These are phyloP conservation scores for Macadamia integrifolia DNA, from an alignment of 164 flowering plant species.

Conservation along the genomic window DNA sequence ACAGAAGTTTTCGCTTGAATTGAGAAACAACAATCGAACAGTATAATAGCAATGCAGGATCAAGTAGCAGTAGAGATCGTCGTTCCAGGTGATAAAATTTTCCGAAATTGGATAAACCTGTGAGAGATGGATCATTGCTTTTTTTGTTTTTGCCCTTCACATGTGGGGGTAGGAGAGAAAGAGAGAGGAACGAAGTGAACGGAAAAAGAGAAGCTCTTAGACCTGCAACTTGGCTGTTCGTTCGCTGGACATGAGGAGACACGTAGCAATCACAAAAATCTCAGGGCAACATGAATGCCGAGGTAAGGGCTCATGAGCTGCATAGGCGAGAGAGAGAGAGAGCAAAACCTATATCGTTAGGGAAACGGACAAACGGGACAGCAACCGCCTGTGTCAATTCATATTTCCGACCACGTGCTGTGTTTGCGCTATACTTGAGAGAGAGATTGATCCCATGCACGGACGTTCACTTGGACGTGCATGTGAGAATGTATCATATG, in stretches of 20 bases:
- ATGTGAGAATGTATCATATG: no score
- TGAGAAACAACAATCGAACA: background rate
- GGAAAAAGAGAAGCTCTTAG: conserved; percentile 9
- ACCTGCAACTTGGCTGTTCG: conserved; percentile 10
- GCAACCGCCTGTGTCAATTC: background rate
- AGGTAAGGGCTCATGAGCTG: background rate
- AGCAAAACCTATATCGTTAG: background rate
- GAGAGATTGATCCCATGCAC: no score
- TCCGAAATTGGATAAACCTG: background rate
- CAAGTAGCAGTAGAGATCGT: conserved; percentile 11
- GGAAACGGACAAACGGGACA: background rate
- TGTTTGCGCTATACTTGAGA: no score
- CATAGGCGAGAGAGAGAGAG: background rate
- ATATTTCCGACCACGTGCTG: no score
- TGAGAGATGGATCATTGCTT: conserved; percentile 11
- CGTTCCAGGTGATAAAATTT: background rate
- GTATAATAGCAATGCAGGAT: background rate
- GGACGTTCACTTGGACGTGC: no score
- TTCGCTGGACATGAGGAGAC: background rate
- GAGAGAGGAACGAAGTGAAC: conserved; percentile 6
- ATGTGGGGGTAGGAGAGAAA: no score
- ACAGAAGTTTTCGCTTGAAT: background rate
- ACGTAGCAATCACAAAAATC: conserved; percentile 9
- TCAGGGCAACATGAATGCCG: no score
- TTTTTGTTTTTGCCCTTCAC: conserved; percentile 1